phyloP scores from a whole-genome alignment of 768 basidiomycete species.

The Atractiella rhizophila region DNA sequence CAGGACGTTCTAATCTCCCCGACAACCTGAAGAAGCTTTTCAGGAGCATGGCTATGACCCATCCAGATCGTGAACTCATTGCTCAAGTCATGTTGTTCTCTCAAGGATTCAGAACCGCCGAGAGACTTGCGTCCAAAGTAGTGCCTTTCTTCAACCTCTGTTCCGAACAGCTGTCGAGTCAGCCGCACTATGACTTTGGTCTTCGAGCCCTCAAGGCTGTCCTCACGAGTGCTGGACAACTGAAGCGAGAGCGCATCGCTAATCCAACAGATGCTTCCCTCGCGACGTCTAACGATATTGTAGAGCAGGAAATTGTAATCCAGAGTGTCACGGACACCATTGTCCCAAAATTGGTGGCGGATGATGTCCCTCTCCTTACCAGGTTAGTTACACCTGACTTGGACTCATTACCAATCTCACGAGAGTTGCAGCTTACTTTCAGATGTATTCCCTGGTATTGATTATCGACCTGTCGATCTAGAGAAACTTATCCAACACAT shows the following conservation, averaged over 20 bases:
- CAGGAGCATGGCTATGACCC: constrained; percentile 88
- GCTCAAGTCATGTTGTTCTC: constrained; percentile 99
- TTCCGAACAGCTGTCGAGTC: constrained; percentile 81
- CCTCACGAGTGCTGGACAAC: constrained; percentile 80
- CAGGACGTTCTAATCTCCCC: constrained; percentile 54
- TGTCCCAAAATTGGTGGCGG: constrained; percentile 88
- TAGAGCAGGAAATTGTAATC: constrained; percentile 83
- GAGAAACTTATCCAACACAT: constrained; percentile 67
- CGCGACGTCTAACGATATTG: not conserved
- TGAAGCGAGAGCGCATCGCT: constrained; percentile 71
- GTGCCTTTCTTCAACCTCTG: constrained; percentile 99
- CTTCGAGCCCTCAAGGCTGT: constrained; percentile 91
- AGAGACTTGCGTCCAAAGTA: constrained; percentile 88
- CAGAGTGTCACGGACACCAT: constrained; percentile 97
- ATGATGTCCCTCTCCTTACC: constrained; percentile 80
- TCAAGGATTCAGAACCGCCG: constrained; percentile 94
- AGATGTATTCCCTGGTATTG: constrained; percentile 91
- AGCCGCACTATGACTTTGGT: constrained; percentile 98
- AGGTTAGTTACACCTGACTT: constrained; percentile 31
- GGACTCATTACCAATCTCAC: constrained; percentile 1
- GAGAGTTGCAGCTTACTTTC: constrained; percentile 42
- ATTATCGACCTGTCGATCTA: constrained; percentile 68
- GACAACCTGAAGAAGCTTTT: constrained; percentile 26
- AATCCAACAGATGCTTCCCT: constrained; percentile 19
- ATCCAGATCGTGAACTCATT: constrained; percentile 90